Conservation (phyloP, 768 basidiomycete species). For the Calvatia gigantea region DNA sequence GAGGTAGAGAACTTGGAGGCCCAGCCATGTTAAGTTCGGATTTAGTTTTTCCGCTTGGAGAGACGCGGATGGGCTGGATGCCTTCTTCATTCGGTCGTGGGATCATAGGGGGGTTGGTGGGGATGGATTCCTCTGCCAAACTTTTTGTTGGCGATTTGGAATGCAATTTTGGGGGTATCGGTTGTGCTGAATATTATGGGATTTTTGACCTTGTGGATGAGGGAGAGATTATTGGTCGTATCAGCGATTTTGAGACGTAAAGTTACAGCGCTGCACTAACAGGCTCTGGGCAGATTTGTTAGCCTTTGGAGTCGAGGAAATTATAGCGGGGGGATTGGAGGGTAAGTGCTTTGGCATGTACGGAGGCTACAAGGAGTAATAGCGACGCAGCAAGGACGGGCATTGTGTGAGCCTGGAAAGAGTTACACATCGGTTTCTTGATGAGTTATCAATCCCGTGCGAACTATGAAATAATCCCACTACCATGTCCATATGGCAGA, state of each 20-base stretch:
- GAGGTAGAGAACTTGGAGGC: slow-evolving; percentile 69
- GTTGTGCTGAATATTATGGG: slow-evolving; percentile 51
- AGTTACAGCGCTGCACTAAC: slow-evolving; percentile 38
- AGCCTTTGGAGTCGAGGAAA: slow-evolving; percentile 52
- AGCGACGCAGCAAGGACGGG: slow-evolving; percentile 35
- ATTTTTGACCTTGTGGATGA: slow-evolving; percentile 39
- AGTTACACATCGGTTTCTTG: slow-evolving; percentile 2
- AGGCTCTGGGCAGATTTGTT: slow-evolving; percentile 59
- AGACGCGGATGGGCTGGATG: slow-evolving; percentile 78
- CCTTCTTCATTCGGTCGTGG: slow-evolving; percentile 75
- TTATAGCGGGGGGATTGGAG: slow-evolving; percentile 60
- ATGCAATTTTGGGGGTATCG: slow-evolving; percentile 74
- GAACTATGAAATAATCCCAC: slow-evolving; percentile 6
- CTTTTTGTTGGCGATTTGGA: slow-evolving; percentile 68
- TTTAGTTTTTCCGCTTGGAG: slow-evolving; percentile 76
- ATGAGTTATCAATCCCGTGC: slow-evolving; percentile 6
- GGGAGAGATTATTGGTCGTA: slow-evolving; percentile 43
- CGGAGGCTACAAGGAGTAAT: slow-evolving; percentile 47
- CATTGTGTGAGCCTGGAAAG: slow-evolving; percentile 3
- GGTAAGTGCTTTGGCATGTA: slow-evolving; percentile 43
- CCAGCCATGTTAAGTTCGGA: slow-evolving; percentile 84
- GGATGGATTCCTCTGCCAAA: slow-evolving; percentile 73
- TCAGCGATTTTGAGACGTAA: slow-evolving; percentile 12
- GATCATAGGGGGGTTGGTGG: slow-evolving; percentile 89
- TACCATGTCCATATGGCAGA: background rate